phyloP scores from a whole-genome alignment of 768 basidiomycete species.

The Cystofilobasidium capitatum region DNA sequence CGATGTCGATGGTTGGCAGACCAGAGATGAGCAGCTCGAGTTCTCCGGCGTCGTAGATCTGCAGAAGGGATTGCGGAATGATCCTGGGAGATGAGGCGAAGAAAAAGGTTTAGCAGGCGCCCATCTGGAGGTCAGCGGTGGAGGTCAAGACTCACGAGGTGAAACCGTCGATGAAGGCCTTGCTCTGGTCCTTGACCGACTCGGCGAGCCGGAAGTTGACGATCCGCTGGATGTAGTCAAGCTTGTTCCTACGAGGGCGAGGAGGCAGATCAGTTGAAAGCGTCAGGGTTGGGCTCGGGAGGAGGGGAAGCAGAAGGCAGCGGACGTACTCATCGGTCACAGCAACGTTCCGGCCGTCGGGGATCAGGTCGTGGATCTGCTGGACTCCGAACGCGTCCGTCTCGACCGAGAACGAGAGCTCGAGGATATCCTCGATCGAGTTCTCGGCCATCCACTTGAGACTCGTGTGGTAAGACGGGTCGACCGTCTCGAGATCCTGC shows the following conservation, averaged over 20 bases:
- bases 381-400: slow-evolving; percentile 95
- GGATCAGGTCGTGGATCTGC: slow-evolving; percentile 76
- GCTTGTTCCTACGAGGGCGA: slow-evolving; percentile 52
- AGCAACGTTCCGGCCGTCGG: slow-evolving; percentile 66
- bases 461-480: slow-evolving; percentile 71
- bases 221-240: slow-evolving; percentile 58
- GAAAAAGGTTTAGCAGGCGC: background rate
- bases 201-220: slow-evolving; percentile 87
- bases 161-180: slow-evolving; percentile 78
- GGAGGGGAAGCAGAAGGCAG: background rate
- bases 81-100: slow-evolving; percentile 42
- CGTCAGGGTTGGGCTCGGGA: background rate
- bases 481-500: slow-evolving; percentile 28
- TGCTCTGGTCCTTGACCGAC: slow-evolving; percentile 92
- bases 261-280: background rate
- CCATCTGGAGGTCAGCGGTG: background rate
- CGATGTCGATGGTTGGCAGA: slow-evolving; percentile 96
- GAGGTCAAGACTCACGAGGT: slow-evolving; percentile 52
- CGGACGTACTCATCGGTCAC: slow-evolving; percentile 66
- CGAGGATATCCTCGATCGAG: slow-evolving; percentile 45
- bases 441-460: slow-evolving; percentile 98
- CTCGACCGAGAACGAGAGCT: slow-evolving; percentile 90
- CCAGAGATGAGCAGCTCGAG: slow-evolving; percentile 89
- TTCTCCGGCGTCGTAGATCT: slow-evolving; percentile 55
- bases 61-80: slow-evolving; percentile 88